Evolutionary conservation across 495 filamentous ascomycete genomes (phyloP).

Genomic region (Hypomontagnella monticulosa): DNA sequence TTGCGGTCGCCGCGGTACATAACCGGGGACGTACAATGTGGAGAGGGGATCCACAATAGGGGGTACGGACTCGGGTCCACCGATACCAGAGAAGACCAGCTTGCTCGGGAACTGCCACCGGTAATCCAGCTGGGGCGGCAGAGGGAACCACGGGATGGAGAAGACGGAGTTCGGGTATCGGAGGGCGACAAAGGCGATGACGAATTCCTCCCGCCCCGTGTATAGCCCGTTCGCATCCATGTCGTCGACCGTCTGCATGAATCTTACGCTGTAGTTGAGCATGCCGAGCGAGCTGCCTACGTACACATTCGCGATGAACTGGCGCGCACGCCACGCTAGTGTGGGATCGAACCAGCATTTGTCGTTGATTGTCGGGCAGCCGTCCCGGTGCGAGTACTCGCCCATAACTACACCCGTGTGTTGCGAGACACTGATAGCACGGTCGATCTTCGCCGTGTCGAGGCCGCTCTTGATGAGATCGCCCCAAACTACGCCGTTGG

Average conservation of each 20-base stretch:
- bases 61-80: conserved; percentile 28
- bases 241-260: conserved; percentile 43
- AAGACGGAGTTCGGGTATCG: conserved; percentile 40
- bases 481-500: conserved; percentile 25
- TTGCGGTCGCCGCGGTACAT: conserved; percentile 16
- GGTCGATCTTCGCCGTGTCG: conserved; percentile 28
- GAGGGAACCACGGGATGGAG: conserved; percentile 40
- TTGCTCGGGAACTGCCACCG: conserved; percentile 39
- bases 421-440: conserved; percentile 27
- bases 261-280: conserved; percentile 39
- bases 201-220: conserved; percentile 37
- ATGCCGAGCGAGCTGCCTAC: conserved; percentile 37
- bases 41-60: conserved; percentile 38
- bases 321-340: conserved; percentile 28
- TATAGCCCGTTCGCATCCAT: conserved; percentile 40
- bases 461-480: conserved; percentile 29
- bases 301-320: conserved; percentile 40
- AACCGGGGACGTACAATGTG: conserved; percentile 30
- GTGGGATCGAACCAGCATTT: conserved; percentile 35
- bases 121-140: conserved; percentile 30
- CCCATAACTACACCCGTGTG: conserved; percentile 39
- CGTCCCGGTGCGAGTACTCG: conserved; percentile 32
- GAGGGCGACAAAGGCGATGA: conserved; percentile 36
- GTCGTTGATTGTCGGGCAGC: conserved; percentile 27
- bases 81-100: conserved; percentile 28